phyloP scores from a whole-genome alignment of 2,329 filamentous ascomycete genomes.

The Nakataea oryzae region DNA sequence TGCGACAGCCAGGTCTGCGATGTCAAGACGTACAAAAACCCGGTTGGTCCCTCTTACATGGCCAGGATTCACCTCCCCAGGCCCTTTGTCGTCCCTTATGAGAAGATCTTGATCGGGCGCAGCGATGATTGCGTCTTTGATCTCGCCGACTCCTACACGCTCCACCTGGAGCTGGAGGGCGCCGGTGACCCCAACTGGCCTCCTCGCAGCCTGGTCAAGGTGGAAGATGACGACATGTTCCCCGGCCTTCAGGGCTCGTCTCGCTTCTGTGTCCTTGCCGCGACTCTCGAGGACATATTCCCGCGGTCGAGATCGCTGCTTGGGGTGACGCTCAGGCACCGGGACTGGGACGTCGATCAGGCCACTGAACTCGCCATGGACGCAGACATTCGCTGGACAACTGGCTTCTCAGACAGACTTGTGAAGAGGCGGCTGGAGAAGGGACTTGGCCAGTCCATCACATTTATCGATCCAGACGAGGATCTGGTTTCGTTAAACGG shows the following conservation, averaged over 20 bases:
- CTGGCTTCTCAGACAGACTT: conserved; percentile 24
- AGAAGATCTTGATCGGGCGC: conserved; percentile 38
- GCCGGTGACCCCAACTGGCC: conserved; percentile 40
- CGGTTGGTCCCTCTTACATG: conserved; percentile 32
- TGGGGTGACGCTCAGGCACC: conserved; percentile 23
- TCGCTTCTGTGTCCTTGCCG: conserved; percentile 27
- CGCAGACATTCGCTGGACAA: conserved; percentile 35
- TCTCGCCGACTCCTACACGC: conserved; percentile 36
- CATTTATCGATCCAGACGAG: conserved; percentile 26
- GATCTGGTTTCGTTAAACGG: conserved; percentile 18
- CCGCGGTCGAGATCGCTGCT: conserved; percentile 22
- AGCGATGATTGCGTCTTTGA: conserved; percentile 35
- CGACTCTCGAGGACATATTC: conserved; percentile 29
- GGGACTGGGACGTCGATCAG: conserved; percentile 14
- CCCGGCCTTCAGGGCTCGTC: conserved; percentile 14
- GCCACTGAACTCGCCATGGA: conserved; percentile 36
- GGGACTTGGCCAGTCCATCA: conserved; percentile 32
- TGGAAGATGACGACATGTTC: conserved; percentile 15
- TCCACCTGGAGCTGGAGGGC: conserved; percentile 42
- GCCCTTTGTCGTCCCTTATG: conserved; percentile 41
- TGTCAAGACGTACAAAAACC: conserved; percentile 37
- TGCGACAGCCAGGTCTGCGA: conserved; percentile 45
- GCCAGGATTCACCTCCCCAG: conserved; percentile 35
- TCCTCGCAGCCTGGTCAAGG: conserved; percentile 29
- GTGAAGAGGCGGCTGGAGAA: conserved; percentile 22